Evolutionary conservation across 202 grass and related monocot genomes (phyloP), one percentile per base, ranked within the genome.

Genomic region (Zizania palustris): DNA sequence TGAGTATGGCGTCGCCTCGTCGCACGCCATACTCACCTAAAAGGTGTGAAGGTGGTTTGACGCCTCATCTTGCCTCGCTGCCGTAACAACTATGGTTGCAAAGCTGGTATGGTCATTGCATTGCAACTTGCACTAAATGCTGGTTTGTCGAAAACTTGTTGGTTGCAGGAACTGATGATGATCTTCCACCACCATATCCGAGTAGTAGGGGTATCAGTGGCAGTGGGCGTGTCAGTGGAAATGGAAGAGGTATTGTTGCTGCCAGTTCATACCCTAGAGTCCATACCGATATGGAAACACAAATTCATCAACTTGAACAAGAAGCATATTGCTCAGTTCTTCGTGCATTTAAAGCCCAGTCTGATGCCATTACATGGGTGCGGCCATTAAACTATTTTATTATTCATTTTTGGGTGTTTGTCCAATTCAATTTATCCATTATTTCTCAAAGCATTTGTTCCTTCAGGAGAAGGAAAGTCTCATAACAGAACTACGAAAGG

Each of bases 281-380:
- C 50, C 83, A 82, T 1, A 89, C 63, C 20, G 86, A 91, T 85
- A 91, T 97, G 90, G 93, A 93, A 80, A 45, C 73, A 16, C 86
- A 91, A 87, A 97, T 97, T 80, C 92, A 92, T 75, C 84, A 86
- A 12, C 91, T 99, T 81, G 96, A 99, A 78, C 96, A 96, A 85
- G 96, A 99, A 83, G 92, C 96, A 43, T 99, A 98, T 74, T 92
- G 87, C 71, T 88, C 95, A 39, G 89, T 98, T 88, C 90, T 93
- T 36, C 83, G 88, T 71, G 90, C 93, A 81, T 97, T 97, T 71
- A 97, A 97, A 75, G 93, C 93, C 73, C 93, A 97, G 62, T 92
- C 93, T 78, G 93, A 93, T 43, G 90, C 93, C 67, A 93, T 97
- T 56, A 87, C 93, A 85, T 97, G 90, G 93, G 93, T 97, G 63